Evolutionary conservation across 2,329 filamentous ascomycete genomes (phyloP).

Genomic region (Plectosphaerella plurivora): DNA sequence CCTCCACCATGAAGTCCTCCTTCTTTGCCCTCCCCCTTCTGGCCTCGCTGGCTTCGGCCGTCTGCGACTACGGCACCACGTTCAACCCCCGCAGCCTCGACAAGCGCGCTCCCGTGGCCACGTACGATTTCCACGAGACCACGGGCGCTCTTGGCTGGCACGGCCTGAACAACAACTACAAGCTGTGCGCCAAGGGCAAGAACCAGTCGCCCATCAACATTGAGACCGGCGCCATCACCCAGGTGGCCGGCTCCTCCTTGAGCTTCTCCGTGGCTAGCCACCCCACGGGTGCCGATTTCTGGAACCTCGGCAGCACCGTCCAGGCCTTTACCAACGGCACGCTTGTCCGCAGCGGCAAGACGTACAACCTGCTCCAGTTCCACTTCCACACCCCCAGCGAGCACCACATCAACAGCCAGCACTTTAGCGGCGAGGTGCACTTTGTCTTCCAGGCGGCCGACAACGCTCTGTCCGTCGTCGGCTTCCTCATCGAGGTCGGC

Average conservation of each 20-base stretch:
- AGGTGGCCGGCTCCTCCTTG: conserved; percentile 23
- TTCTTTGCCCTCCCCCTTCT: conserved; percentile 10
- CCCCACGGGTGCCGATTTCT: conserved; percentile 34
- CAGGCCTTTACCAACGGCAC: conserved; percentile 45
- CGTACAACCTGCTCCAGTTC: conserved; percentile 48
- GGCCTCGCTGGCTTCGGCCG: conserved; percentile 15
- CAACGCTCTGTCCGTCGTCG: conserved; percentile 28
- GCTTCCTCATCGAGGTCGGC: conserved; percentile 29
- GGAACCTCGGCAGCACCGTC: conserved; percentile 49
- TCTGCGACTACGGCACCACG: conserved; percentile 29
- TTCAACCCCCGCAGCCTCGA: conserved; percentile 19
- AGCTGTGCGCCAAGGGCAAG: conserved; percentile 40
- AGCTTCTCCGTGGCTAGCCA: conserved; percentile 28
- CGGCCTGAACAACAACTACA: conserved; percentile 36
- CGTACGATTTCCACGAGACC: conserved; percentile 34
- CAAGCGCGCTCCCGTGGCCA: conserved; percentile 6
- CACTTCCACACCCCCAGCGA: conserved; percentile 59
- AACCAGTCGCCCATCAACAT: conserved; percentile 56
- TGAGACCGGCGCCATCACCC: conserved; percentile 14
- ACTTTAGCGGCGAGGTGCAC: conserved; percentile 34
- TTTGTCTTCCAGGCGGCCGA: conserved; percentile 31
- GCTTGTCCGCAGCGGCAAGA: conserved; percentile 30
- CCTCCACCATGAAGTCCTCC: conserved; percentile 14
- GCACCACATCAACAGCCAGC: conserved; percentile 43
- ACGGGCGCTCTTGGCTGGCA: conserved; percentile 51